Percentiles rank a stretch among this genome's conserved stretches.
Evolutionary conservation across 441 rosid species (phyloP).

Genomic region (Bocquillonia castaneifolia): DNA sequence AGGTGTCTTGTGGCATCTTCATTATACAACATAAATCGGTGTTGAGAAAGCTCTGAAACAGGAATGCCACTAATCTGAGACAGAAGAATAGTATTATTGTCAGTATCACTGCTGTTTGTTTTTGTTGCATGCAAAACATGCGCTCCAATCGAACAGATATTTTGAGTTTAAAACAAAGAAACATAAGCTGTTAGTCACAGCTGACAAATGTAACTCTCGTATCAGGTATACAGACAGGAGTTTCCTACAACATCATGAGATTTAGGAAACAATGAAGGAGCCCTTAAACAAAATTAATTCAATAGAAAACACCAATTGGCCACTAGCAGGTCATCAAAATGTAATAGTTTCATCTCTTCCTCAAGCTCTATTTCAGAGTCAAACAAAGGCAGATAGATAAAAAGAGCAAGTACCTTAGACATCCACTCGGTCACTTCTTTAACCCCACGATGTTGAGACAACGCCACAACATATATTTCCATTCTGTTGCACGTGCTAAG

Average conservation of each 20-base stretch:
- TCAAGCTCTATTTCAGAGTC: not conserved
- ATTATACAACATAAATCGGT: slow-evolving; percentile 50
- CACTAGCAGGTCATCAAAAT: not conserved
- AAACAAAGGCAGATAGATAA: not conserved
- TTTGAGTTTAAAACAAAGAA: too few species aligned
- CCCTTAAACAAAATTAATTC: not conserved
- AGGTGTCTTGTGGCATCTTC: slow-evolving; percentile 82
- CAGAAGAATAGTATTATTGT: not conserved
- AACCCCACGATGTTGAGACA: slow-evolving; percentile 93
- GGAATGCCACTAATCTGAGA: slow-evolving; percentile 50
- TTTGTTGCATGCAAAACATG: not conserved
- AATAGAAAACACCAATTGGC: not conserved
- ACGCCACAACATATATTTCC: slow-evolving; percentile 93
- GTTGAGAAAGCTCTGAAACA: slow-evolving; percentile 45
- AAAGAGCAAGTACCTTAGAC: slow-evolving; percentile 53
- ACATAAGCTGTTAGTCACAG: too few species aligned
- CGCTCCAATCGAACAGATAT: too few species aligned
- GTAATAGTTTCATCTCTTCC: not conserved
- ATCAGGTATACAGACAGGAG: too few species aligned
- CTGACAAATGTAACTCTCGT: too few species aligned
- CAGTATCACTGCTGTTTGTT: not conserved
- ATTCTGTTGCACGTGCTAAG: slow-evolving; percentile 96
- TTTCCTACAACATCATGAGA: too few species aligned
- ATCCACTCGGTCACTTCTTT: slow-evolving; percentile 90
- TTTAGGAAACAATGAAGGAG: not conserved